These are phyloP conservation scores for Cytospora paraplurivora DNA, from an alignment of 2,329 filamentous ascomycete species.

Conservation along the genomic window DNA sequence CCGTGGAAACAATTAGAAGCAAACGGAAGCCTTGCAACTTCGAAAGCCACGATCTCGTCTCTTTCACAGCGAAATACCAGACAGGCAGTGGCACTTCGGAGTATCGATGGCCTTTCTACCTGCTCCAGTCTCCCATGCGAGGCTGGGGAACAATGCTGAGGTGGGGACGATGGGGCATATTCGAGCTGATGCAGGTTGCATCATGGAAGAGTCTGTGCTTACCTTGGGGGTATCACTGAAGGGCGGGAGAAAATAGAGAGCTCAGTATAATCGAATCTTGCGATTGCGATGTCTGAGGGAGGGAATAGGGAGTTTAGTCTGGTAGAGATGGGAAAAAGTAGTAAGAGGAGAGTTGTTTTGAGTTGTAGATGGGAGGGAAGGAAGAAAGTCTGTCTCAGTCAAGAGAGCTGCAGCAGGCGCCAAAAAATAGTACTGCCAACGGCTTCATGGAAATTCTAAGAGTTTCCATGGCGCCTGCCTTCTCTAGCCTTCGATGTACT, in stretches of 20 bases:
- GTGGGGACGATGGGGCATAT: slow-evolving; percentile 9
- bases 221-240: slow-evolving; percentile 30
- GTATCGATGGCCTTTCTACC: neutral
- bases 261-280: slow-evolving; percentile 19
- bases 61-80: neutral
- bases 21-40: slow-evolving; percentile 20
- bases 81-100: neutral
- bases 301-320: slow-evolving; percentile 8
- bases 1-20: slow-evolving; percentile 4
- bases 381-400: slow-evolving; percentile 17
- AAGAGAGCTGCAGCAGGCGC: slow-evolving; percentile 23
- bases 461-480: slow-evolving; percentile 28
- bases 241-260: slow-evolving; percentile 25
- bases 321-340: slow-evolving; percentile 11
- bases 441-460: slow-evolving; percentile 27
- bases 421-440: slow-evolving; percentile 28
- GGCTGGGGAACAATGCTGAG: neutral
- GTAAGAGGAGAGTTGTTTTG: slow-evolving; percentile 9
- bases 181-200: slow-evolving; percentile 9
- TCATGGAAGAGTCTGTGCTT: slow-evolving; percentile 18
- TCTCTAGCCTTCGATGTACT: slow-evolving; percentile 3
- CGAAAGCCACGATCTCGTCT: neutral
- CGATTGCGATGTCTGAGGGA: slow-evolving; percentile 22
- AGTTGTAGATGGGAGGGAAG: slow-evolving; percentile 5
- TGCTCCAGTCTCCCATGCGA: neutral